Evolutionary conservation across 179 eudicot genomes (phyloP), one percentile per base, ranked within the genome.

Genomic region (Sideroxylon spinosum): DNA sequence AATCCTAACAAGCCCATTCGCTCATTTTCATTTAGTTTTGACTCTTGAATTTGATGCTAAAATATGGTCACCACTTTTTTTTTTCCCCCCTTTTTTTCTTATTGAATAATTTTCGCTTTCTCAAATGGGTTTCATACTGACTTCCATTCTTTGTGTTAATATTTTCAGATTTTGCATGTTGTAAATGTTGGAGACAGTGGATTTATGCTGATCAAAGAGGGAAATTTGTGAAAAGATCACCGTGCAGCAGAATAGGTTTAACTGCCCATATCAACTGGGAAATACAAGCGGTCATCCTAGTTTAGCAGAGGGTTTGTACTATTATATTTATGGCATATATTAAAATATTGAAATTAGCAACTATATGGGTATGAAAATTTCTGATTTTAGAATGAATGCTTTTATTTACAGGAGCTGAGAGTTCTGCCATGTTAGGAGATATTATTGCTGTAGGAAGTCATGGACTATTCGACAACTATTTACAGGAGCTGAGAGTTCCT

Each of bases 131-230:
- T 16, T 78, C n/a, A 22, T 0, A 29, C 16, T 55, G 44, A 37
- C 44, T 37, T 37, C 44, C 2, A 37, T 3, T 3, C 5, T 37
- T 37, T 37, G 5, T 37, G 44, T 3, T 37, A 37, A 37, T 37
- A 37, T 37, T 37, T 37, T 6, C 44, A 37, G 86, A 6, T 67
- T 9, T 23, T 83, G 50, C 68, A 60, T 28, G 76, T 70, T 10
- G 73, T 61, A 28, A 83, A 83, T 29, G 11, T 83, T 12, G 83
- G 86, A 66, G 86, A 83, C n/a, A 83, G 83, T 49, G 81, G 86
- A 70, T 77, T 83, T 19, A 8, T 77, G 53, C 10, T 77, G 50
- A 26, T 80, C 4, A 77, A 74, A 60, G 32, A 25, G 4, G 20
- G 76, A 3, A 37, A 37, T n/a, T n/a, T n/a, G n/a, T n/a, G n/a